Evolutionary conservation across 2,329 filamentous ascomycete genomes (phyloP), one percentile per base, ranked within the genome.

Genomic region (Mollisiaceae sp.): DNA sequence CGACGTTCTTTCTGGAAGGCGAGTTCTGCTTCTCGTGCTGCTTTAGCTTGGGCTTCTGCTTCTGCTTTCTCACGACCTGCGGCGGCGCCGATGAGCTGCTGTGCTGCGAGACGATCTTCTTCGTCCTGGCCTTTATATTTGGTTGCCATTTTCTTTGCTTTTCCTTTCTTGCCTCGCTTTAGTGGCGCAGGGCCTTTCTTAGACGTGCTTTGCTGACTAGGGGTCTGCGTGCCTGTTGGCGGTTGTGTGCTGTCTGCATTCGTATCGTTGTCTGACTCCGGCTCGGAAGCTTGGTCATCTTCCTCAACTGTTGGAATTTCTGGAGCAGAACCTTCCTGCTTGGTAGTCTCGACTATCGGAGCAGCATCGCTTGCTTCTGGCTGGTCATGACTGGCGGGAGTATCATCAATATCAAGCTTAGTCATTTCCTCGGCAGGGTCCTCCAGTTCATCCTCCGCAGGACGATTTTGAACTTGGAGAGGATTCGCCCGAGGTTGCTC

Each of bases 61-160:
- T 90, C 87, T 15, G 86, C 87, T 68, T 89, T 88, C 71, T 91
- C 85, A 43, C 86, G 85, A 0, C 89, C 89, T 0, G 85, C 84
- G 65, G 85, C 82, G 1, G 92, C 89, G 45, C 95, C 95, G n/a
- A 97, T 88, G n/a, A 98, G 84, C 27, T 89, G 85, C 78, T 97
- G 91, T 38, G 93, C 93, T 0, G 94, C 86, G 8, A 86, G 86
- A 14, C 93, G 92, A 74, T 99, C 95, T 78, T 97, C 94, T 63
- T 97, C 93, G 72, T 98, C 94, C 82, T 98, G 95, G 72, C 96
- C 83, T 55, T 91, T 94, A 79, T 99, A 99, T 77, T 97, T 97
- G 65, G 87, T 82, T 3, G 92, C 92, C 1, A 92, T 89, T 77
- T 95, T 97, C 82, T 96, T 97, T 52, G 89, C 89, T 76, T 97